Evolutionary conservation across 2,329 filamentous ascomycete genomes (phyloP).

Genomic region (Raffaelea ambrosiae): DNA sequence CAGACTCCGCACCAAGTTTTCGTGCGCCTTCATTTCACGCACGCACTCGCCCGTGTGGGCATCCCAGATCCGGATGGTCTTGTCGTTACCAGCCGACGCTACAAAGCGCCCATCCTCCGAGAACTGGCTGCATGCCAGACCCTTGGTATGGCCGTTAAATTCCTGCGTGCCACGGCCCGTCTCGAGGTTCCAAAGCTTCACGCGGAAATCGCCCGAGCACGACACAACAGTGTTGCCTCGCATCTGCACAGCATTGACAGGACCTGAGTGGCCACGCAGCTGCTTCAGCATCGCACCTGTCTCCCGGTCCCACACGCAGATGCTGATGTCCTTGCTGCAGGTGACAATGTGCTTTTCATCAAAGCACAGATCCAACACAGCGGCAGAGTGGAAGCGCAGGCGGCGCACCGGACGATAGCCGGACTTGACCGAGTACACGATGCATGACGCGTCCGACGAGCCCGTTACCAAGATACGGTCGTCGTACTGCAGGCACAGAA

Average conservation of each 20-base stretch:
- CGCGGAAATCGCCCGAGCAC: slow-evolving; percentile 85
- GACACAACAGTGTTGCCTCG: slow-evolving; percentile 88
- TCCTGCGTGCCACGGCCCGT: slow-evolving; percentile 84
- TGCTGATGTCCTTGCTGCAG: slow-evolving; percentile 90
- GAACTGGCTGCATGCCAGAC: slow-evolving; percentile 92
- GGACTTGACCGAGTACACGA: slow-evolving; percentile 77
- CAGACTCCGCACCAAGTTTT: slow-evolving; percentile 77
- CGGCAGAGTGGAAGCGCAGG: slow-evolving; percentile 70
- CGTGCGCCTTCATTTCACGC: slow-evolving; percentile 72
- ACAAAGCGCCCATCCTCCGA: slow-evolving; percentile 91
- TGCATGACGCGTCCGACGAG: slow-evolving; percentile 84
- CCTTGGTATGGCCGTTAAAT: slow-evolving; percentile 83
- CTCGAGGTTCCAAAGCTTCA: slow-evolving; percentile 92
- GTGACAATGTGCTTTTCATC: slow-evolving; percentile 90
- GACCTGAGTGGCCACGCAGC: slow-evolving; percentile 77
- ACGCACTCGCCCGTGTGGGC: slow-evolving; percentile 81
- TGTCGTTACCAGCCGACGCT: slow-evolving; percentile 89
- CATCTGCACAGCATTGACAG: slow-evolving; percentile 94
- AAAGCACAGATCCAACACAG: slow-evolving; percentile 89
- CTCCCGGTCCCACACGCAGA: slow-evolving; percentile 87
- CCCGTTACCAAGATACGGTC: slow-evolving; percentile 88
- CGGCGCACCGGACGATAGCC: slow-evolving; percentile 73
- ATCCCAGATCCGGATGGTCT: slow-evolving; percentile 93
- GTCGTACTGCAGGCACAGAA: slow-evolving; percentile 92
- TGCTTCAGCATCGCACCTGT: slow-evolving; percentile 70